Conservation (phyloP, 768 basidiomycete species). For the Tephrocybe rancida region DNA sequence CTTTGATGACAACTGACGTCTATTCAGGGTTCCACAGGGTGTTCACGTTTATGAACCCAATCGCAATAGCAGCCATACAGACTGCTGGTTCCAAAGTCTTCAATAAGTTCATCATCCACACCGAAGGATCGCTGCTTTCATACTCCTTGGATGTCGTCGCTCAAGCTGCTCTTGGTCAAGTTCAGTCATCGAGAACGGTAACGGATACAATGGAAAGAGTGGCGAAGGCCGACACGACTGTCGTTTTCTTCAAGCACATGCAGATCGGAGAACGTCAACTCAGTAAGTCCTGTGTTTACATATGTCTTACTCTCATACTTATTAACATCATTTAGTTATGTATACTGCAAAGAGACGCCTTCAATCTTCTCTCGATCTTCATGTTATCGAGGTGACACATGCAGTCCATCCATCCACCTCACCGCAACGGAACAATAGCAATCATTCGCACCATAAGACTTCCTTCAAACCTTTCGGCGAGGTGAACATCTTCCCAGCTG, state of each 20-base stretch:
- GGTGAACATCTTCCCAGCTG: slow-evolving; percentile 40
- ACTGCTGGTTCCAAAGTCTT: slow-evolving; percentile 41
- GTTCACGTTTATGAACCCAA: slow-evolving; percentile 50
- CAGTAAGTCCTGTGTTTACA: slow-evolving; percentile 39
- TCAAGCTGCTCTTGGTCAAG: slow-evolving; percentile 53
- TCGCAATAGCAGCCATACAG: slow-evolving; percentile 59
- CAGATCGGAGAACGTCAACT: slow-evolving; percentile 55
- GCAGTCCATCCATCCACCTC: slow-evolving; percentile 34
- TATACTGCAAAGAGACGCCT: slow-evolving; percentile 67
- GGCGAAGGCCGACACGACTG: slow-evolving; percentile 50
- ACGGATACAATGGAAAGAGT: slow-evolving; percentile 65
- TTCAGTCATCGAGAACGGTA: slow-evolving; percentile 42
- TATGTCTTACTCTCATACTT: not conserved
- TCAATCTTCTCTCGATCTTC: slow-evolving; percentile 53
- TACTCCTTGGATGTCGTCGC: slow-evolving; percentile 77
- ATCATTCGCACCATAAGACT: slow-evolving; percentile 19
- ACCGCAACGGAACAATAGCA: slow-evolving; percentile 34
- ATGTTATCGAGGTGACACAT: slow-evolving; percentile 54
- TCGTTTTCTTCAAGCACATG: slow-evolving; percentile 65
- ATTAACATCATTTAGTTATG: slow-evolving; percentile 48
- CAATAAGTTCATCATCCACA: slow-evolving; percentile 71
- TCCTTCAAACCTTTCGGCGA: slow-evolving; percentile 69
- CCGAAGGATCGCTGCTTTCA: slow-evolving; percentile 56
- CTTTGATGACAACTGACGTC: not conserved
- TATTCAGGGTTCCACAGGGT: slow-evolving; percentile 59